phyloP scores from a whole-genome alignment of 345 rosid species.

The Eucalyptus camaldulensis region DNA sequence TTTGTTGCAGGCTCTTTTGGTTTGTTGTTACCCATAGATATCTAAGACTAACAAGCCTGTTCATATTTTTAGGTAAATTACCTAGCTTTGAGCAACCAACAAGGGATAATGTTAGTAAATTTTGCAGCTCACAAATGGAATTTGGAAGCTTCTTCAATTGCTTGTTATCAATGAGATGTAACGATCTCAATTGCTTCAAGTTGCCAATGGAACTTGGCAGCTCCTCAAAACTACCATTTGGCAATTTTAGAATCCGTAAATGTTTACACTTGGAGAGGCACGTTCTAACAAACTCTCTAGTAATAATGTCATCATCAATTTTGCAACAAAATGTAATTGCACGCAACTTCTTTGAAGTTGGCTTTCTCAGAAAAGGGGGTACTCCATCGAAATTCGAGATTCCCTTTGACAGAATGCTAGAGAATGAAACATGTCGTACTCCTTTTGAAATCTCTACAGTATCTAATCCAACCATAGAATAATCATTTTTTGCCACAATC shows the following conservation, averaged over 20 bases:
- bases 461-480: neutral
- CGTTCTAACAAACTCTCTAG: neutral
- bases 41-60: neutral
- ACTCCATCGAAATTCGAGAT: neutral
- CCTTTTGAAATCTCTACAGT: neutral
- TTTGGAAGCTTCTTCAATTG: neutral
- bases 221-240: neutral
- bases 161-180: accelerated
- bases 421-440: neutral
- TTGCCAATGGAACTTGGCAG: neutral
- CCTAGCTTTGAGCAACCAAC: accelerated
- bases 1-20: neutral
- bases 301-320: neutral
- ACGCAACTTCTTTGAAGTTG: neutral
- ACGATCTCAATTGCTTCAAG: neutral
- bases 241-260: neutral
- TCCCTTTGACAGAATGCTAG: accelerated
- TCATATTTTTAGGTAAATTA: neutral
- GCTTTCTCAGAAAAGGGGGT: neutral
- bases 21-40: accelerated
- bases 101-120: accelerated
- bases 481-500: neutral
- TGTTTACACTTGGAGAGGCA: neutral
- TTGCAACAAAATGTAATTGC: accelerated
- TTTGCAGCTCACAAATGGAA: neutral